Base-by-base conservation (phyloP, 305 asterid species). In the Salvia sclarea region DNA sequence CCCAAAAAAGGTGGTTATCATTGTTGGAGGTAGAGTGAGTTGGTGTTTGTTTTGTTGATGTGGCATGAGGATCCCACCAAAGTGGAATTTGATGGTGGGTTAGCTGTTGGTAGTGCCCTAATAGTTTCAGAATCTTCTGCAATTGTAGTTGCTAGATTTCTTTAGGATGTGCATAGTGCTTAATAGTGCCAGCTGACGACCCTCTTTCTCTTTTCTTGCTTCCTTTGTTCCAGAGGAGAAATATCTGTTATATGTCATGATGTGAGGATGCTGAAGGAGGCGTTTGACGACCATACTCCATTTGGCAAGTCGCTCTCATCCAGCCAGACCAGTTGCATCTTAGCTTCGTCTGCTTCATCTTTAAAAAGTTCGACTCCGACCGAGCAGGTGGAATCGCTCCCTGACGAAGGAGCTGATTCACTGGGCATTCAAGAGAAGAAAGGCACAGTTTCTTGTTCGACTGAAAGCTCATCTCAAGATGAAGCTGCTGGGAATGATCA, bases 171-270 rank as follows among this genome's bases (percentile, higher is more conserved):
- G 1, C 6, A 8, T 8, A 31, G 38, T 40, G 13, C 8, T 43
- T 2, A 54, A 38, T 47, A 48, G 1, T 57, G 21, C 48, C 69
- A 18, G 55, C 65, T 78, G 38, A 74, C 14, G 37, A 48, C 52
- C 47, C 49, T 67, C 37, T 73, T 73, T 11, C 55, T 53, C 70
- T 33, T 55, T 48, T 60, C 21, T 24, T 47, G 59, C 37, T 62
- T 50, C 21, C 41, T 12, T 64, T 54, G 11, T 53, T 66, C 79
- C 84, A 91, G 96, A 61, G 96, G 98, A 61, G 98, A 92, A 71
- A 83, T 86, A 53, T 84, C 86, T 25, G 95, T 92, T 31, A 87
- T 89, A 68, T 88, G 88, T 80, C 79, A 84, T 9, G 98, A 92
- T 77, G 89, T 87, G 76, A 87, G 75, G 80, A 66, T 83, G 74